phyloP scores from a whole-genome alignment of 2,329 filamentous ascomycete species.

The Rutstroemia sp. region DNA sequence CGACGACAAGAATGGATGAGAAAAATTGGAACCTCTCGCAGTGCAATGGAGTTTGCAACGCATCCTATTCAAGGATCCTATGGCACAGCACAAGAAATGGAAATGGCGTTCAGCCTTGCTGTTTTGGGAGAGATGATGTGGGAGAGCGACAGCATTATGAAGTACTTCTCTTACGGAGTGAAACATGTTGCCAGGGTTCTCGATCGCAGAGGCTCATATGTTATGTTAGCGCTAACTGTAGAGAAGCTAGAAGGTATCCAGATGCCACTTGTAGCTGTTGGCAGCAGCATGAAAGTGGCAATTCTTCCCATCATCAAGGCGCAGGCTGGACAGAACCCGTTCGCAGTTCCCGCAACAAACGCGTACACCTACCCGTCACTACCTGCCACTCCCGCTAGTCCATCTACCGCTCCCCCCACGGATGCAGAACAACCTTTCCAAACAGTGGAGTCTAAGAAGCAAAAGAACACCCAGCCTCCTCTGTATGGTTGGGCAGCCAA shows the following conservation, averaged over 20 bases:
- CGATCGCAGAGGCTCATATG: neutral
- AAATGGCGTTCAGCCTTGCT: neutral
- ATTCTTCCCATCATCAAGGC: neutral
- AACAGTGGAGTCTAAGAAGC: too few relatives aligned
- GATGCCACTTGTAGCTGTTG: neutral
- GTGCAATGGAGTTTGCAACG: neutral
- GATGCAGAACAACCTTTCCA: too few relatives aligned
- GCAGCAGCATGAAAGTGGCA: neutral
- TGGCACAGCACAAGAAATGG: neutral
- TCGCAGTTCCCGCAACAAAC: neutral
- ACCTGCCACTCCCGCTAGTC: neutral
- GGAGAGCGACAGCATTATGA: neutral
- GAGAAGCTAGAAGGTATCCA: neutral
- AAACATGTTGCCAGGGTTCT: neutral
- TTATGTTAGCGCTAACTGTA: neutral
- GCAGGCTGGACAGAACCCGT: neutral
- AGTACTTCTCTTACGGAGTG: neutral
- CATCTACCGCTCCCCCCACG: too few relatives aligned
- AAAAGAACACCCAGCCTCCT: too few relatives aligned
- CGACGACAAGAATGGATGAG: neutral
- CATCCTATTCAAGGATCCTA: neutral
- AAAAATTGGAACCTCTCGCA: neutral
- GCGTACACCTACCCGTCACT: neutral
- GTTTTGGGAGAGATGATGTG: neutral
- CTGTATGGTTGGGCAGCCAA: neutral